Evolutionary conservation across 257 asterid species (phyloP), one percentile per base, ranked within the genome.

Genomic region (Solanum chiquidenum): DNA sequence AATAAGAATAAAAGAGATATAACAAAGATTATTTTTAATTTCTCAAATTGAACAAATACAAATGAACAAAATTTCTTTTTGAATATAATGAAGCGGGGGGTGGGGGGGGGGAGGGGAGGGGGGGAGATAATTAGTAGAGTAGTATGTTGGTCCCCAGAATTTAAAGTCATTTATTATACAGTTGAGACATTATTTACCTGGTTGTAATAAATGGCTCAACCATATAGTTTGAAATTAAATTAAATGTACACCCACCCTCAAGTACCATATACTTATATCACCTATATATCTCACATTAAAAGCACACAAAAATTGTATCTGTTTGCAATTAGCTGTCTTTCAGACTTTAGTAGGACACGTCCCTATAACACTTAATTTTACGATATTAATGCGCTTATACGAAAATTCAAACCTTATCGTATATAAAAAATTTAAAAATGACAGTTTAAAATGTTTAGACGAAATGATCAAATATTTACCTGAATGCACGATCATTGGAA

Each of bases 401-500:
- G 37, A 73, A 52, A 7, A 18, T 73, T 35, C 31, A 73, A 72
- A 16, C 1, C 13, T 16, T 68, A 68, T 52, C 62, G 0, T 14
- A 5, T 5, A 46, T 12, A 44, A 44, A 44, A 3, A 12, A 44
- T 12, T 4, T 44, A 12, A 12, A 46, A 46, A 0, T 46, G 20
- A 49, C 21, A 46, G 20, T 46, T 46, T 13, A 46, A 46, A 13
- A 46, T 46, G 58, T 46, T 46, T 52, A 16, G 23, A 52, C 9
- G 23, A 52, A 21, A 74, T 74, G 27, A 18, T 35, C 18, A 20
- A 74, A 20, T 9, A 0, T 0, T 35, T 86, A 95, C 98, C 98
- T 91, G 88, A 97, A 97, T 89, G 98, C 94, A 33, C 98, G 98
- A 87, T 95, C 94, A 88, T 97, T 98, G 35, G 99, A 97, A 7